Evolutionary conservation across 106 monocot species (phyloP).

Genomic region (Posidonia australis): DNA sequence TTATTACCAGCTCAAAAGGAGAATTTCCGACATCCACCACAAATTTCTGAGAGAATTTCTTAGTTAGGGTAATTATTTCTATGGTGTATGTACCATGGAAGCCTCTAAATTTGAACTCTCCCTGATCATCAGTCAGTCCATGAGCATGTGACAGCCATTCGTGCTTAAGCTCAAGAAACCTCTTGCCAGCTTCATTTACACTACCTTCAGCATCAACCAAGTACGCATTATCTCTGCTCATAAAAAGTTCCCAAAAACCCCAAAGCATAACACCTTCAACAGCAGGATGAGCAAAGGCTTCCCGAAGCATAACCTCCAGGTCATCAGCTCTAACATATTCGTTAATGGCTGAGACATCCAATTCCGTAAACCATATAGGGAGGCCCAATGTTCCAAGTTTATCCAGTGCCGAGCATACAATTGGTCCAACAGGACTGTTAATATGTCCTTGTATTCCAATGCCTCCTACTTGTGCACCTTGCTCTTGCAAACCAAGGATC

Average conservation of each 20-base stretch:
- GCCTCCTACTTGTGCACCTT: slow-evolving; percentile 61
- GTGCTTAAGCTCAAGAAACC: slow-evolving; percentile 46
- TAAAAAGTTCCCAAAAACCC: slow-evolving; percentile 72
- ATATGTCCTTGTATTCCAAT: slow-evolving; percentile 90
- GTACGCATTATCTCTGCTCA: slow-evolving; percentile 46
- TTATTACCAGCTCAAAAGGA: slow-evolving; percentile 34
- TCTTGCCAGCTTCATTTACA: slow-evolving; percentile 71
- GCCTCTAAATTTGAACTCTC: slow-evolving; percentile 69
- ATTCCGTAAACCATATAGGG: slow-evolving; percentile 88
- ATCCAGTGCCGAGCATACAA: slow-evolving; percentile 59
- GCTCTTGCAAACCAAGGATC: slow-evolving; percentile 66
- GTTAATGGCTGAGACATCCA: slow-evolving; percentile 70
- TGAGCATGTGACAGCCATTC: slow-evolving; percentile 73
- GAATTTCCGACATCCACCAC: slow-evolving; percentile 43
- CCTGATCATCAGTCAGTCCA: slow-evolving; percentile 38
- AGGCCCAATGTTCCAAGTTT: slow-evolving; percentile 64
- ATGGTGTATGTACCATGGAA: slow-evolving; percentile 60
- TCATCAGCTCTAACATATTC: slow-evolving; percentile 85
- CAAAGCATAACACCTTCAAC: slow-evolving; percentile 68
- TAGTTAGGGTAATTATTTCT: slow-evolving; percentile 33
- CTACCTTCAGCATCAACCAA: slow-evolving; percentile 79
- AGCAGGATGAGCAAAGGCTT: slow-evolving; percentile 73
- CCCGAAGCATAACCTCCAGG: slow-evolving; percentile 76
- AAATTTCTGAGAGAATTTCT: slow-evolving; percentile 36
- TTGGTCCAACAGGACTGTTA: slow-evolving; percentile 55